A percentile compares a stretch with the other conserved stretches of the same genome.
These are phyloP conservation scores for Diaporthe destruens DNA, from an alignment of 2,329 filamentous ascomycete species.

Conservation along the genomic window DNA sequence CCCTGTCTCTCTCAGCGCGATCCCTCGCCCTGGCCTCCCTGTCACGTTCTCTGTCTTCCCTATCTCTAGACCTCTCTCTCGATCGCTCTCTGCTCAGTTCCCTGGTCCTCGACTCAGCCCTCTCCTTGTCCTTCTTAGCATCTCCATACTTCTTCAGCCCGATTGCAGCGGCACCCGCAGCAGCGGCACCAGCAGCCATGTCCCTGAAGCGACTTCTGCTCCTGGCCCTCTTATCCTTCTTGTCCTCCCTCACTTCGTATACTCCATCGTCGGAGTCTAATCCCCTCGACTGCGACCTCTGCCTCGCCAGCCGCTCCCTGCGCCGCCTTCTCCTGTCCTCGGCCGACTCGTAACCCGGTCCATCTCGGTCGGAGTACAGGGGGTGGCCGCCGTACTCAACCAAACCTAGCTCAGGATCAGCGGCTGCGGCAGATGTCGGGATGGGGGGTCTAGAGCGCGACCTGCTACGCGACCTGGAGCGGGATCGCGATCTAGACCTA, in stretches of 20 bases:
- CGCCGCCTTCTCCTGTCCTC: constrained; percentile 50
- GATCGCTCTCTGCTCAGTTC: constrained; percentile 53
- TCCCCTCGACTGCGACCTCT: constrained; percentile 50
- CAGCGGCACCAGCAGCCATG: constrained; percentile 67
- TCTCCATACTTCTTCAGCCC: constrained; percentile 72
- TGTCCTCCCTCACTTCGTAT: constrained; percentile 43
- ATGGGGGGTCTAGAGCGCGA: constrained; percentile 51
- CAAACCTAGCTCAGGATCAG: constrained; percentile 77
- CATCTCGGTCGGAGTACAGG: constrained; percentile 56
- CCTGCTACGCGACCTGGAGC: constrained; percentile 60
- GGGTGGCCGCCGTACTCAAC: constrained; percentile 75
- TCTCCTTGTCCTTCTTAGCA: constrained; percentile 57
- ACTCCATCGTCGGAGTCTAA: constrained; percentile 43
- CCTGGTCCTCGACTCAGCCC: constrained; percentile 46
- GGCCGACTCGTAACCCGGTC: constrained; percentile 61
- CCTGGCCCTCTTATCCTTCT: constrained; percentile 62
- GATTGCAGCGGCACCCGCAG: constrained; percentile 71
- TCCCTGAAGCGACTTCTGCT: constrained; percentile 68
- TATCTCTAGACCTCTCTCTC: constrained; percentile 49
- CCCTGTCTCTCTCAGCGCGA: constrained; percentile 51
- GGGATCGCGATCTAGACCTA: constrained; percentile 42
- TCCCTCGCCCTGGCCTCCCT: constrained; percentile 48
- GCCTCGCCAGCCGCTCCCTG: constrained; percentile 51
- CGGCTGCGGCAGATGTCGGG: constrained; percentile 50
- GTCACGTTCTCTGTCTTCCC: constrained; percentile 34